These are phyloP conservation scores for Candida quercuum DNA, from an alignment of 805 yeast genomes.

Conservation along the genomic window DNA sequence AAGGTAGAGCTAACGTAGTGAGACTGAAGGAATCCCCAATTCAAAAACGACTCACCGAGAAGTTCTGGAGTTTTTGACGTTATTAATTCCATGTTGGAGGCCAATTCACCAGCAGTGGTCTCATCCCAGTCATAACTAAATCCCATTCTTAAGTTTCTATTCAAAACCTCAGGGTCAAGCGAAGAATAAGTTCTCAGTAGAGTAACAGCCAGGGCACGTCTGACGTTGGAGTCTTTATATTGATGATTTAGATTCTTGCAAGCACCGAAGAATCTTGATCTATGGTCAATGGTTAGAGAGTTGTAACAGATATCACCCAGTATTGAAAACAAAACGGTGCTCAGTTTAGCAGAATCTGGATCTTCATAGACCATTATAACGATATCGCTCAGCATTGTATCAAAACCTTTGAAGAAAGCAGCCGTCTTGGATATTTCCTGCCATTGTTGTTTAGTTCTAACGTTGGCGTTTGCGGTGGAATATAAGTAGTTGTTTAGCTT, in stretches of 20 bases:
- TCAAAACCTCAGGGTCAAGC: conserved; percentile 30
- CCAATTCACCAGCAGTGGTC: conserved; percentile 76
- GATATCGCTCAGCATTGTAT: conserved; percentile 38
- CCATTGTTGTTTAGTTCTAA: conserved; percentile 32
- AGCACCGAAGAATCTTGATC: conserved; percentile 75
- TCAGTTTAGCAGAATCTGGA: conserved; percentile 38
- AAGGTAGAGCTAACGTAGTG: conserved; percentile 44
- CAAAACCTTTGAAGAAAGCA: conserved; percentile 49
- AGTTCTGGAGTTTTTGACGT: conserved; percentile 47
- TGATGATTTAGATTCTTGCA: conserved; percentile 56
- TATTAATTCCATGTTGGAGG: conserved; percentile 57
- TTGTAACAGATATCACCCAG: conserved; percentile 62
- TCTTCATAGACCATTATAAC: conserved; percentile 47
- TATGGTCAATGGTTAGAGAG: conserved; percentile 48
- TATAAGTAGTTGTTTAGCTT: conserved; percentile 17
- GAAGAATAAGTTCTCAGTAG: conserved; percentile 61
- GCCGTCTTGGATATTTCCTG: conserved; percentile 37
- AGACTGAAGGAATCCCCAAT: conserved; percentile 52
- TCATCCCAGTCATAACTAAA: conserved; percentile 58
- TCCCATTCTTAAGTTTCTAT: conserved; percentile 9
- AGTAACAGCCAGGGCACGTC: conserved; percentile 74
- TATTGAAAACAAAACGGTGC: conserved; percentile 51
- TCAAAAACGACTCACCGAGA: conserved; percentile 51
- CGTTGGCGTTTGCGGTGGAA: conserved; percentile 12
- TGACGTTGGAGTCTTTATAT: conserved; percentile 50